Evolutionary conservation across 371 early-diverging fungal species (phyloP), one percentile per base, ranked within the genome.

Genomic region (Mycotypha africana): DNA sequence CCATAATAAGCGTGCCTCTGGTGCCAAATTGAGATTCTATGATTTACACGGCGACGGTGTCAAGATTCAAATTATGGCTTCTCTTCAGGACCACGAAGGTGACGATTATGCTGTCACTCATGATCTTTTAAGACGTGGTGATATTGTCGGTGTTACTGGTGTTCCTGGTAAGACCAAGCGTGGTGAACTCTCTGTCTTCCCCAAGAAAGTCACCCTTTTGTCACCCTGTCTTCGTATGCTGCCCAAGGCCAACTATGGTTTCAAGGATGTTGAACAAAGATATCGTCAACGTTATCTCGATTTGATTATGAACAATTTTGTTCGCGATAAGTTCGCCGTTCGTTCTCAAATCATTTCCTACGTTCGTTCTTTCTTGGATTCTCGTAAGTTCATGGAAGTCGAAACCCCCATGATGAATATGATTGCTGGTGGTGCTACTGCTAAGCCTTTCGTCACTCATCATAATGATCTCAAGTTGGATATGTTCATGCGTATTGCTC

Each of bases 381-480:
- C 82, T 48, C 85, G 82, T 41, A 92, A 91, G 35, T 99, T 99
- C 83, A 67, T 99, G 40, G 99, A 99, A 75, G 99, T 99, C 45
- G 99, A 99, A 68, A 99, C 99, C n/a, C 99, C 99, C 42, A 98
- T 98, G 94, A 95, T 99, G 97, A 96, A 95, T 84, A 85, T 88
- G 81, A 95, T 97, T 71, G 96, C 99, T 36, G 99, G 99, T 53
- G 99, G 99, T 54, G 99, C 99, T 45, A 94, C 98, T 33, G 99
- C 99, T 54, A 98, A 95, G 81, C 99, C 99, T 16, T 99, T 99
- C 70, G 76, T 92, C 58, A 99, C 99, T 32, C 94, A 97, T 67
- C 99, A 99, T 84, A 99, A 99, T 69, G 99, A 99, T 58, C 82
- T 99, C 53, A 94, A 98, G 70, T 74, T 96, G 70, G 97, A 99